Evolutionary conservation across 495 filamentous ascomycete genomes (phyloP), one percentile per base, ranked within the genome.

Genomic region (Astrothelium macrocarpum): DNA sequence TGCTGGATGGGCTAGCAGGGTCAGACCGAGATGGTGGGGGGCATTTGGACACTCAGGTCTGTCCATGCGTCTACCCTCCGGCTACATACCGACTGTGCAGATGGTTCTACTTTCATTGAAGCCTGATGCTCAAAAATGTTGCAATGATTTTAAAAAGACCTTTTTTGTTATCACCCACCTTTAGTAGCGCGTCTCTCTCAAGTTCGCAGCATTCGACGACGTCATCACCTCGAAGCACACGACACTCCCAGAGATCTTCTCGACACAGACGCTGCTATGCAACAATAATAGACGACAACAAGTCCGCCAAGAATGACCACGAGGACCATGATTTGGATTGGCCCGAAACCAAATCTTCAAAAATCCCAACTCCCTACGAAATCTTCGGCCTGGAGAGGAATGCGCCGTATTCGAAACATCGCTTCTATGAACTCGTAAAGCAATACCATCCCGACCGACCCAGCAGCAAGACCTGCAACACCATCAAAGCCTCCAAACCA

Each of bases 391-490:
- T 85, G 63, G 76, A 80, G 32, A 81, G 76, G 65, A 77, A 72
- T 29, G 82, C 83, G 20, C 82, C 85, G 18, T 98, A 98, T 72
- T 86, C 82, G 65, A 97, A 97, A 75, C 70, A 75, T 18, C 82
- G 86, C 32, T 98, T 89, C 80, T 91, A 92, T 72, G 84, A 95
- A 67, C 81, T 98, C 32, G 92, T 95, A 39, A 97, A 96, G 77
- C 77, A 95, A 59, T 98, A 98, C 75, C 94, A 98, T 69, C 94
- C 94, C 0, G 94, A 98, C 75, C 85, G 84, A 26, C 29, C n/a
- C 20, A 26, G 23, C 23, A 49, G 14, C 26, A n/a, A 5, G 26
- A 2, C 16, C 18, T 12, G 18, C 11, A 1, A 59, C 18, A 25
- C 29, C 23, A 75, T 73, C 31, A 59, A 64, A 25, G 23, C 65